Evolutionary conservation across 2,329 filamentous ascomycete genomes (phyloP).

Genomic region (Aspergillus terreus): DNA sequence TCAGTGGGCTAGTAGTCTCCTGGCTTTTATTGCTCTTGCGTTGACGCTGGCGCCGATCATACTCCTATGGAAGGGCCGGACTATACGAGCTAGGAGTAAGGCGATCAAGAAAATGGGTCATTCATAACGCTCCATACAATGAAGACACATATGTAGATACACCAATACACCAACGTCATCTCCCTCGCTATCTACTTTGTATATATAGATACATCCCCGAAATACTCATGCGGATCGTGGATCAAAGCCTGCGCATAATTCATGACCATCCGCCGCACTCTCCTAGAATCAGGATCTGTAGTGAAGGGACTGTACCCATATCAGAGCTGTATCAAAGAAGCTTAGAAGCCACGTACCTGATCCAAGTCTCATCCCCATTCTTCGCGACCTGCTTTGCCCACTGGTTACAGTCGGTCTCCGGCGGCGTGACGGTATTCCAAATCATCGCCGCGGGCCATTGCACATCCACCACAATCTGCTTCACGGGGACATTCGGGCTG

Average conservation of each 20-base stretch:
- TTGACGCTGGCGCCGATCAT: conserved; percentile 34
- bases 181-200: conserved; percentile 6
- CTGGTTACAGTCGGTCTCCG: conserved; percentile 4
- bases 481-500: conserved; percentile 31
- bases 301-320: conserved; percentile 12
- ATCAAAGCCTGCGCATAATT: conserved; percentile 14
- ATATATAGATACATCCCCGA: conserved; percentile 19
- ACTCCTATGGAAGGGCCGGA: conserved; percentile 34
- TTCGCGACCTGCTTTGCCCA: conserved; percentile 13
- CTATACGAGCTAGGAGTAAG: conserved; percentile 22
- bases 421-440: conserved; percentile 18
- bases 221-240: conserved; percentile 15
- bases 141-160: not conserved
- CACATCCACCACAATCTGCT: conserved; percentile 39
- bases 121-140: not conserved
- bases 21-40: conserved; percentile 36
- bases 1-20: conserved; percentile 38
- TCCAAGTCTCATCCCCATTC: conserved; percentile 16
- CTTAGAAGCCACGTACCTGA: conserved; percentile 8
- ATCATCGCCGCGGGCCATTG: conserved; percentile 32
- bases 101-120: conserved; percentile 8
- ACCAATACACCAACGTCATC: not conserved
- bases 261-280: conserved; percentile 19
- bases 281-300: conserved; percentile 19
- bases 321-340: too few relatives aligned